phyloP scores from a whole-genome alignment of 257 asterid genomes.

The Avicennia marina region DNA sequence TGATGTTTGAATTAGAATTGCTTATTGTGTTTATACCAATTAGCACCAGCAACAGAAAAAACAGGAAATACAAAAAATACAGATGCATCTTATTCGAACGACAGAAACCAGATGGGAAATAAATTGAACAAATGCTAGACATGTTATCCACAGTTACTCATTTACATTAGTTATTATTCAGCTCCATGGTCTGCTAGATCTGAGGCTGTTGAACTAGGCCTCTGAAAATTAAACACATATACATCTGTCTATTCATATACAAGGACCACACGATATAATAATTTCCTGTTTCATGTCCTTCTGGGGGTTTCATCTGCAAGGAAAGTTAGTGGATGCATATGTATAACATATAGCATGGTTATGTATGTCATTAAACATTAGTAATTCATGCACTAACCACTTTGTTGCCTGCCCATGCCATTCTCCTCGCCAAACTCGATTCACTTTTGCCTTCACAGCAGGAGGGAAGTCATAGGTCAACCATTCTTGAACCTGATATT shows the following conservation, averaged over 20 bases:
- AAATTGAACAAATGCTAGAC: background rate
- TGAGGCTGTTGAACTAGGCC: too few relatives aligned
- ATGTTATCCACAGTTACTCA: background rate
- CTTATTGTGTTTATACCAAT: background rate
- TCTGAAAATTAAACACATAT: too few relatives aligned
- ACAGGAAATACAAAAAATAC: background rate
- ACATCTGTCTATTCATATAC: too few relatives aligned
- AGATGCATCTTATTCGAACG: background rate
- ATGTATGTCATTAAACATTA: too few relatives aligned
- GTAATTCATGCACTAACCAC: slow-evolving; percentile 46
- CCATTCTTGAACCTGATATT: slow-evolving; percentile 79
- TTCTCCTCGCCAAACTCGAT: slow-evolving; percentile 98
- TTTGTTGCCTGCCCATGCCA: slow-evolving; percentile 99
- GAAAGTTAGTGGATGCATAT: too few relatives aligned
- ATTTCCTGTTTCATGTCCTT: slow-evolving; percentile 5
- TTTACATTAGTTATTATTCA: background rate
- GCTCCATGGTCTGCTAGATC: background rate
- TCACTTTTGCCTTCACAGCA: slow-evolving; percentile 92
- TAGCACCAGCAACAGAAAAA: background rate
- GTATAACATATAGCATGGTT: too few relatives aligned
- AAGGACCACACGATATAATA: background rate
- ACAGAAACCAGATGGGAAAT: background rate
- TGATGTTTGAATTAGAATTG: background rate
- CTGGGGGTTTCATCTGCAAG: background rate
- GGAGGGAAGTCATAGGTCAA: slow-evolving; percentile 95